Conservation (phyloP, 805 yeast genomes). For the Sugiyamaella lignohabitans region DNA sequence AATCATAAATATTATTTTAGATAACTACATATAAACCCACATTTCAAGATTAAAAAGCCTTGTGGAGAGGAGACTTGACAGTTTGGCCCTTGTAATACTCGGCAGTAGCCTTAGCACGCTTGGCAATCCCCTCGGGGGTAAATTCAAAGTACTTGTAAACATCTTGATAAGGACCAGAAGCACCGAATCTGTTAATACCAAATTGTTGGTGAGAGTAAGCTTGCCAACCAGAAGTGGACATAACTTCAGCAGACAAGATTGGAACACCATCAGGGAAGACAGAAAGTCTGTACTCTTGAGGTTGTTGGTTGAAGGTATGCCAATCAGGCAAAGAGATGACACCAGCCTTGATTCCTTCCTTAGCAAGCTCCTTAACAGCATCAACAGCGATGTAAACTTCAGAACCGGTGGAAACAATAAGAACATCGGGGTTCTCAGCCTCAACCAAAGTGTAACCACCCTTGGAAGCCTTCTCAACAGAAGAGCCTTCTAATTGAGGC, state of each 20-base stretch:
- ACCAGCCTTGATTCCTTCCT: conserved; percentile 62
- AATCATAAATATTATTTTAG: no score
- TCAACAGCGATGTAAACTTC: conserved; percentile 82
- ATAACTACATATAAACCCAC: no score
- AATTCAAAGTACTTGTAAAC: conserved; percentile 82
- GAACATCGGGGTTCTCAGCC: conserved; percentile 58
- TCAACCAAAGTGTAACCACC: conserved; percentile 84
- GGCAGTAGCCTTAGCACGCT: conserved; percentile 73
- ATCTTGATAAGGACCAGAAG: conserved; percentile 82
- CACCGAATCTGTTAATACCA: conserved; percentile 94
- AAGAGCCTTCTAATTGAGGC: conserved; percentile 89
- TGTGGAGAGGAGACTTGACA: conserved; percentile 68
- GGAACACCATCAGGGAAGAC: conserved; percentile 95
- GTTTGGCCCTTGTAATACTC: conserved; percentile 74
- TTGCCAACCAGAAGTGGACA: conserved; percentile 88
- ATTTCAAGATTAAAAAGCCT: conserved; percentile 67
- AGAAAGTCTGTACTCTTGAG: conserved; percentile 69
- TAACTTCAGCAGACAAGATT: conserved; percentile 86
- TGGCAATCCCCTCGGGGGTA: conserved; percentile 88
- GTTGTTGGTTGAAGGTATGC: conserved; percentile 80
- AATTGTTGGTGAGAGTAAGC: conserved; percentile 95
- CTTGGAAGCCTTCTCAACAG: conserved; percentile 83
- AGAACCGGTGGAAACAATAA: conserved; percentile 87
- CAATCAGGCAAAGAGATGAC: conserved; percentile 93
- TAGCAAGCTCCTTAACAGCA: conserved; percentile 63